Conservation (phyloP, 1,139 yeast genomes). For the Pneumocystis oryctolagi region DNA sequence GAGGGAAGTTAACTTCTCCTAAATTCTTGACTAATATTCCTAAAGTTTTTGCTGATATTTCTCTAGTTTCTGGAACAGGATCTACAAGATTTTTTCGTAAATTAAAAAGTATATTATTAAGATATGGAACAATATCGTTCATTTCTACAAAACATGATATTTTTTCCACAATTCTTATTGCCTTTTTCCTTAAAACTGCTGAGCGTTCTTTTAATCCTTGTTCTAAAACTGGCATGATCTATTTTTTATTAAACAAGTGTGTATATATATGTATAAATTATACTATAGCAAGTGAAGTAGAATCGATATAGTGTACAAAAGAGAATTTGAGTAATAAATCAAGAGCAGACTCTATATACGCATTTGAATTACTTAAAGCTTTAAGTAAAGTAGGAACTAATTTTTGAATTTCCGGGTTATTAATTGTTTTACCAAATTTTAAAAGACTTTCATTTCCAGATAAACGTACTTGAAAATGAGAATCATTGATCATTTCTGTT, state of each 20-base stretch:
- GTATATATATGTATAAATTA: not conserved
- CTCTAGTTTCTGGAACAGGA: conserved; percentile 93
- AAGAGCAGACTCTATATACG: conserved; percentile 71
- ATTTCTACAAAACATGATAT: conserved; percentile 93
- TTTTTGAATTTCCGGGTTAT: conserved; percentile 90
- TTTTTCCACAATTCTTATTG: conserved; percentile 95
- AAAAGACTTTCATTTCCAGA: conserved; percentile 85
- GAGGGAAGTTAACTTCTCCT: conserved; percentile 94
- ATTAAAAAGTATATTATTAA: conserved; percentile 60
- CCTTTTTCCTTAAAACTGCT: conserved; percentile 79
- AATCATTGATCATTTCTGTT: conserved; percentile 84
- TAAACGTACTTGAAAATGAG: conserved; percentile 90
- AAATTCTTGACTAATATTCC: conserved; percentile 92
- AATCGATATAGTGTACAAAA: conserved; percentile 93
- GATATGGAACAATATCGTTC: conserved; percentile 70
- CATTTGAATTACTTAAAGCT: conserved; percentile 94
- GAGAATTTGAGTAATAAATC: conserved; percentile 79
- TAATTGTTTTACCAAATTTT: conserved; percentile 88
- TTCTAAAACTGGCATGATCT: conserved; percentile 66
- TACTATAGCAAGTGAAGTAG: conserved; percentile 88
- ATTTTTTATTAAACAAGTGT: not conserved
- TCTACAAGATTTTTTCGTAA: conserved; percentile 93
- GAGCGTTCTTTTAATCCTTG: conserved; percentile 92
- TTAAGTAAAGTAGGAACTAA: conserved; percentile 77
- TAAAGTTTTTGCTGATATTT: conserved; percentile 92